Evolutionary conservation across 257 asterid species (phyloP).

Genomic region (Nyctanthes arbortristis): DNA sequence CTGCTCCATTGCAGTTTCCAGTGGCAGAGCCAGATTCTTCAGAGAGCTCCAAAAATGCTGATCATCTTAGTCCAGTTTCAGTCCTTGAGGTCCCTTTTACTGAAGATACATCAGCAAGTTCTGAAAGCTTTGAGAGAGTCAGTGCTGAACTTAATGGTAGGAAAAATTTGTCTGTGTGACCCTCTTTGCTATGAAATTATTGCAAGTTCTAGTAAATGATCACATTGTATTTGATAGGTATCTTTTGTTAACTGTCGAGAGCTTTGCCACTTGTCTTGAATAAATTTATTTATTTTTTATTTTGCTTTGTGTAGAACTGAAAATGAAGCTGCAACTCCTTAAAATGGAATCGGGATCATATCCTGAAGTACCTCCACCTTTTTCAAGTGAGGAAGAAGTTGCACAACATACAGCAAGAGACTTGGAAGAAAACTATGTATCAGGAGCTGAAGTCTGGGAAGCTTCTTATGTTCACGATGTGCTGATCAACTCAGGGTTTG

Average conservation of each 20-base stretch:
- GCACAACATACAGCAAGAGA: conserved; percentile 26
- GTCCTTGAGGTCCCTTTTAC: conserved; percentile 49
- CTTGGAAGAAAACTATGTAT: conserved; percentile 32
- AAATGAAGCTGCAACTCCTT: conserved; percentile 85
- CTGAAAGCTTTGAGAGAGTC: conserved; percentile 59
- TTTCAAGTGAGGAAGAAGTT: conserved; percentile 44
- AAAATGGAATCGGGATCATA: conserved; percentile 68
- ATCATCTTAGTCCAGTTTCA: conserved; percentile 65
- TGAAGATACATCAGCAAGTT: conserved; percentile 48
- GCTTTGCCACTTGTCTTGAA: neutral
- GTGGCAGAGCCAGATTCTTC: conserved; percentile 53
- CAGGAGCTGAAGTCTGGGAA: conserved; percentile 60
- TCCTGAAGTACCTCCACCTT: conserved; percentile 34
- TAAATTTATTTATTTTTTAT: neutral
- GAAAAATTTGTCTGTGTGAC: conserved; percentile 2
- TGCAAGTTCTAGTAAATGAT: neutral
- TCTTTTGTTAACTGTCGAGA: neutral
- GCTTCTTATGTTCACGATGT: conserved; percentile 52
- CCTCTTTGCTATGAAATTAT: neutral
- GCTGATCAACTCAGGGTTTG: conserved; percentile 56
- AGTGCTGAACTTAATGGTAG: conserved; percentile 69
- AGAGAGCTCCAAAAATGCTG: conserved; percentile 57
- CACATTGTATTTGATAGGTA: neutral
- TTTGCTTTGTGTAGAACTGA: conserved; percentile 45
- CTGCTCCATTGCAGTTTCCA: conserved; percentile 24